Conservation (phyloP, 176 grass and related monocot species). For the Musa beccarii region DNA sequence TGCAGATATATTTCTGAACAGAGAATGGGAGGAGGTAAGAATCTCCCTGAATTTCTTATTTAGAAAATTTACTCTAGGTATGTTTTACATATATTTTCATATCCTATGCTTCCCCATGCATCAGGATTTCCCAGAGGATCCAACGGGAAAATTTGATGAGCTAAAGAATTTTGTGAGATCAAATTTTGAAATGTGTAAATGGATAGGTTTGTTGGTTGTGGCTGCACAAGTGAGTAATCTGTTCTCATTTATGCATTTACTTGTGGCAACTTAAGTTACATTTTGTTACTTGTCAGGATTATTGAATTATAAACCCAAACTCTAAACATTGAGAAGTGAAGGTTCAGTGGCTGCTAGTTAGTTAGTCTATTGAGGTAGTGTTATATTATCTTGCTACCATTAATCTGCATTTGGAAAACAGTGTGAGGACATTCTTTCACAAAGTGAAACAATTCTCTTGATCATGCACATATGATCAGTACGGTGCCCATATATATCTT, state of each 20-base stretch:
- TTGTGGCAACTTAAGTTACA: neutral
- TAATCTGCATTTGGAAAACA: neutral
- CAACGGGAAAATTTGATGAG: conserved; percentile 75
- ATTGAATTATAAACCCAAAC: neutral
- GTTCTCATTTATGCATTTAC: neutral
- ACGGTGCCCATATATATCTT: neutral
- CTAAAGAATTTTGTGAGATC: conserved; percentile 61
- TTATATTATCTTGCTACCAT: neutral
- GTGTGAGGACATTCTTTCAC: neutral
- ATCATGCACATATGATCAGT: neutral
- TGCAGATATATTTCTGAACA: conserved; percentile 14
- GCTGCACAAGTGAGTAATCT: conserved; percentile 54
- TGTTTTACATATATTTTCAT: neutral
- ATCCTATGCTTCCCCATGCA: conserved; percentile 9
- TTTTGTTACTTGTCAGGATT: neutral
- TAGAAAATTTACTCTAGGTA: neutral
- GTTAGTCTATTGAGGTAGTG: neutral
- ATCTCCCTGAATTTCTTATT: neutral
- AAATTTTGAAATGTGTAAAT: conserved; percentile 86
- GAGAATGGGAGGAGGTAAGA: conserved; percentile 11
- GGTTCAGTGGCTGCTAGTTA: neutral
- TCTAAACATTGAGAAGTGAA: neutral
- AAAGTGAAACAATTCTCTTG: neutral
- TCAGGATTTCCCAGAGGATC: conserved; percentile 82
- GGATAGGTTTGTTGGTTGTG: conserved; percentile 66